These are phyloP conservation scores for Globisporangium iwayamae DNA, from an alignment of 352 stramenopile species.

Conservation along the genomic window DNA sequence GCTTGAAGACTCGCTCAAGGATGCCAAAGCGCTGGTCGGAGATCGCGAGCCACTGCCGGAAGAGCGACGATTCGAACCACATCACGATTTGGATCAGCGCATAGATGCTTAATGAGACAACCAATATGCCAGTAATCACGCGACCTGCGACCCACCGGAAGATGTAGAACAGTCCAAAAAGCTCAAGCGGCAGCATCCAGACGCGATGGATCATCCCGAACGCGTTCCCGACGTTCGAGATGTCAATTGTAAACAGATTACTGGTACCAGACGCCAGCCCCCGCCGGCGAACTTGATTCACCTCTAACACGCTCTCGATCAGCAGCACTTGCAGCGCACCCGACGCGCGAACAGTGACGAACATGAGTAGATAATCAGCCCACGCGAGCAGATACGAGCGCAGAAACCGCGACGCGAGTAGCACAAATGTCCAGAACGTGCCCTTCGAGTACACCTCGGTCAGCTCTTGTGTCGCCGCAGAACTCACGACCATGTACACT, in stretches of 20 bases:
- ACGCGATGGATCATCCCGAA: constrained; percentile 31
- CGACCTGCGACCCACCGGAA: constrained; percentile 18
- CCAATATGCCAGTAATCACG: constrained; percentile 14
- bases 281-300: neutral
- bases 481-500: constrained; percentile 26
- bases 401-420: constrained; percentile 29
- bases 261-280: neutral
- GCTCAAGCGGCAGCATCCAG: constrained; percentile 29
- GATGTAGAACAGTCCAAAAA: constrained; percentile 17
- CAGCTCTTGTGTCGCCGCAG: constrained; percentile 21
- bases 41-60: constrained; percentile 16
- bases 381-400: constrained; percentile 29
- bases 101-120: constrained; percentile 16
- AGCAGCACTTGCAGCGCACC: constrained; percentile 28
- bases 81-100: constrained; percentile 16
- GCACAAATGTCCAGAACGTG: constrained; percentile 25
- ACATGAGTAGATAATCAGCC: constrained; percentile 29
- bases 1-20: constrained; percentile 13
- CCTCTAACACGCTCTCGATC: constrained; percentile 26
- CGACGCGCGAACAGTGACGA: constrained; percentile 19
- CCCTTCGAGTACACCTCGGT: constrained; percentile 23
- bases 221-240: constrained; percentile 16
- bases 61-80: constrained; percentile 10
- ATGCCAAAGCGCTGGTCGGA: constrained; percentile 17
- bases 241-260: constrained; percentile 35